Conservation (phyloP, 2,329 filamentous ascomycete genomes). For the Sporothrix globosa region DNA sequence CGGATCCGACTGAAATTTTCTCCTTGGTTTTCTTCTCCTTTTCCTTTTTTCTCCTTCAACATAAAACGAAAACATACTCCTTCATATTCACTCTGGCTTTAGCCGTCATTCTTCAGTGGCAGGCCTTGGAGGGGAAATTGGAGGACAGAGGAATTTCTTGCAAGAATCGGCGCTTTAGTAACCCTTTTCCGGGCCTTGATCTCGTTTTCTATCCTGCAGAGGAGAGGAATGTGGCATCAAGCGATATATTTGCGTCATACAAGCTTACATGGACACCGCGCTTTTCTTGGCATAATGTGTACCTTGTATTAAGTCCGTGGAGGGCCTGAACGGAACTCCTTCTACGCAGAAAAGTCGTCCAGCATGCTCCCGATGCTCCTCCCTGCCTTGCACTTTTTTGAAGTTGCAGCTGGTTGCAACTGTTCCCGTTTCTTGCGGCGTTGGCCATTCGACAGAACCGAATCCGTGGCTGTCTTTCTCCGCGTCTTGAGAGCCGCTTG, state of each 20-base stretch:
- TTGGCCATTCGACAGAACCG: neutral
- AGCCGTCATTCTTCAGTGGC: constrained; percentile 54
- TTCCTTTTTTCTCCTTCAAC: constrained; percentile 44
- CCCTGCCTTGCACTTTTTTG: neutral
- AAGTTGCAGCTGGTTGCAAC: neutral
- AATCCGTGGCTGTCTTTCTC: neutral
- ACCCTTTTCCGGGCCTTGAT: constrained; percentile 14
- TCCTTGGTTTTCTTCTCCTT: constrained; percentile 12
- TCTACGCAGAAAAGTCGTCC: neutral
- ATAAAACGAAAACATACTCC: constrained; percentile 51
- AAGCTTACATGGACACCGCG: neutral
- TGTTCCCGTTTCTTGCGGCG: neutral
- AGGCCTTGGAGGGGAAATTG: constrained; percentile 69
- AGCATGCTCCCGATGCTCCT: constrained; percentile 20
- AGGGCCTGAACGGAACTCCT: neutral
- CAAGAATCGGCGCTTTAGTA: constrained; percentile 22
- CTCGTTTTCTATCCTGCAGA: constrained; percentile 31
- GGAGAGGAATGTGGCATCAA: constrained; percentile 40
- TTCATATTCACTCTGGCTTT: constrained; percentile 71
- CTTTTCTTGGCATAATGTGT: neutral
- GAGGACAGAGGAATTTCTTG: constrained; percentile 59
- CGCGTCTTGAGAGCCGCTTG: neutral
- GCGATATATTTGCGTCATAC: constrained; percentile 38
- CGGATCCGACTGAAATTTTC: constrained; percentile 8
- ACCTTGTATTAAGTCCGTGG: neutral